These are phyloP conservation scores for Blastobotrys elegans DNA, from an alignment of 1,139 yeast species.

Conservation along the genomic window DNA sequence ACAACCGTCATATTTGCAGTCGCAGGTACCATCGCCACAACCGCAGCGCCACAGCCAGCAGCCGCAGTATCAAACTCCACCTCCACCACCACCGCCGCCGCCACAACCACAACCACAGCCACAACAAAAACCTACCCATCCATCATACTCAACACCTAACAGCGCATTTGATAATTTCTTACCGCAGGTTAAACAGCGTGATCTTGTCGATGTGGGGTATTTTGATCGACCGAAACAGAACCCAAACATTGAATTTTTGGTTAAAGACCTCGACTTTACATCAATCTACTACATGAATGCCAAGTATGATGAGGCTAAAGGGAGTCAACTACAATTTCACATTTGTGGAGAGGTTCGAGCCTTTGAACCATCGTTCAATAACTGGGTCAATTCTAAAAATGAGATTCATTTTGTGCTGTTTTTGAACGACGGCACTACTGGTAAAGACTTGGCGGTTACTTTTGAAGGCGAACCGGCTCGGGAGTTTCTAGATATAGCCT, in stretches of 20 bases:
- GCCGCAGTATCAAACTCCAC: not conserved
- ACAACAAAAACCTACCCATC: not conserved
- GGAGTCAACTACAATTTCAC: not conserved
- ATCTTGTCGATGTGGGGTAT: not conserved
- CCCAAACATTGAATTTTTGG: conserved; percentile 3
- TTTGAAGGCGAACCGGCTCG: conserved; percentile 8
- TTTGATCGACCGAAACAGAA: not conserved
- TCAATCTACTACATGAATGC: conserved; percentile 5
- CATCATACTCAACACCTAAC: not conserved
- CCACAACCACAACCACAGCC: not conserved
- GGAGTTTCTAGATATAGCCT: conserved; percentile 1
- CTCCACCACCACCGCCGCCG: not conserved
- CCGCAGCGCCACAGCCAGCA: not conserved
- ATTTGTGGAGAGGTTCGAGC: conserved; percentile 3
- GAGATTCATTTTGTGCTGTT: not conserved
- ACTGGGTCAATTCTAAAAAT: not conserved
- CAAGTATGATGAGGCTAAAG: not conserved
- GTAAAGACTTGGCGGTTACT: conserved; percentile 1
- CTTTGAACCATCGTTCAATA: not conserved
- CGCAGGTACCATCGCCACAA: not conserved
- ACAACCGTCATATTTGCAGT: not conserved
- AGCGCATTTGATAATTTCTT: not conserved
- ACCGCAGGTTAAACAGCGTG: not conserved
- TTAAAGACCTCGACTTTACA: not conserved
- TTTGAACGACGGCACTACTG: conserved; percentile 2